Evolutionary conservation across 2,329 filamentous ascomycete genomes (phyloP).

Genomic region (Fusarium tricinctum): DNA sequence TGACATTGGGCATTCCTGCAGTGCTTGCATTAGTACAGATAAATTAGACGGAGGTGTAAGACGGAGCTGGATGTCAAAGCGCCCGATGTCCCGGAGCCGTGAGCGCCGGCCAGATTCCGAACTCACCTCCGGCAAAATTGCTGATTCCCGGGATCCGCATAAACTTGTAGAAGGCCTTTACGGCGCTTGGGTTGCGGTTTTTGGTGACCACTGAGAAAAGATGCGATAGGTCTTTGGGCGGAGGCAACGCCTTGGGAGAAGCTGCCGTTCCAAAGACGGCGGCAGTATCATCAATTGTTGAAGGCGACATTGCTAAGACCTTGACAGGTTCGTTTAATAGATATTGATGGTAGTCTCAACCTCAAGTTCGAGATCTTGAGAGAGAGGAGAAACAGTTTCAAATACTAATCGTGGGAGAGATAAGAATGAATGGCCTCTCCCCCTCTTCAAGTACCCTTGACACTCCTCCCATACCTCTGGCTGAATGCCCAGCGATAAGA

Average conservation of each 20-base stretch:
- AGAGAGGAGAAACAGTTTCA: slow-evolving; percentile 4
- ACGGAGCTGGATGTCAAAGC: not conserved
- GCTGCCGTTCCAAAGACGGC: slow-evolving; percentile 19
- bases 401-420: slow-evolving; percentile 21
- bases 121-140: slow-evolving; percentile 72
- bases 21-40: slow-evolving; percentile 21
- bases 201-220: slow-evolving; percentile 80
- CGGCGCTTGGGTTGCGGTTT: slow-evolving; percentile 72
- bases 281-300: slow-evolving; percentile 32
- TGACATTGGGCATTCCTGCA: slow-evolving; percentile 81
- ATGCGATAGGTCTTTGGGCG: slow-evolving; percentile 82
- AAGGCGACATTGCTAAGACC: slow-evolving; percentile 38
- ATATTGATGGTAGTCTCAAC: not conserved
- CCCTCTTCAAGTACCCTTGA: slow-evolving; percentile 37
- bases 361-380: not conserved
- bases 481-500: slow-evolving; percentile 17
- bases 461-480: slow-evolving; percentile 15
- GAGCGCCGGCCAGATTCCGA: slow-evolving; percentile 4
- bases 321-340: slow-evolving; percentile 3
- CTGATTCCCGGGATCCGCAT: slow-evolving; percentile 75
- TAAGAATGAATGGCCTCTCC: slow-evolving; percentile 8
- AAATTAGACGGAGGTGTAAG: slow-evolving; percentile 1
- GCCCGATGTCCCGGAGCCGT: slow-evolving; percentile 16
- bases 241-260: slow-evolving; percentile 34
- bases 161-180: slow-evolving; percentile 91